Base-by-base conservation (phyloP, 2,329 filamentous ascomycete species). In the Neopestalotiopsis sp. region DNA sequence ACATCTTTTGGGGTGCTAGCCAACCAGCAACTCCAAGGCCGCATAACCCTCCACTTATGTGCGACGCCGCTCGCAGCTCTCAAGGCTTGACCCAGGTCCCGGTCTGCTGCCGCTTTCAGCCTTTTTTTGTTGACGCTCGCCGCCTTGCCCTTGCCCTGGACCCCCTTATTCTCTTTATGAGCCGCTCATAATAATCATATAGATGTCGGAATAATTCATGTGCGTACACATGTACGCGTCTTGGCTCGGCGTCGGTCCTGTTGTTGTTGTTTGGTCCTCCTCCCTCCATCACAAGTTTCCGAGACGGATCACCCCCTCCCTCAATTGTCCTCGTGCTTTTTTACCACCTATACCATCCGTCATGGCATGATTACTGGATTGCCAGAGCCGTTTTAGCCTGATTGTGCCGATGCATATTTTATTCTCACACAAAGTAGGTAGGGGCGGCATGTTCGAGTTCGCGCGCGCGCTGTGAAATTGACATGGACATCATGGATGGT, bases 371-470 rank as follows among this genome's bases (percentile, higher is more conserved):
- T 9, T 34, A 14, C 4, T n/a, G n/a, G 24, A 34, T 34, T 34
- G 32, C 17, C 30, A 34, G 32, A 34, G 28, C 59, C 28, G 59
- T 61, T 61, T 61, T n/a, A 38, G 28, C 59, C 32, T 38, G 28
- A 61, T 61, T 61, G 59, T 34, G 28, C 59, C 59, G 59, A 61
- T 61, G 59, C 59, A 61, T 24, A 24, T 7, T 5, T 20, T 61
- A 34, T n/a, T 38, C 34, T 38, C 34, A 53, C 14, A 20, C 45
- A 17, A 53, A 20, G 45, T 53, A 53, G 45, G 45, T 13, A 17
- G 14, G 45, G 45, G 45, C 4, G 34, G 34, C 34, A 38, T 53
- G 45, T 53, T 53, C 45, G 45, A 53, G 45, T 53, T 53, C 45
- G 45, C 45, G 45, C 45, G 34, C 34, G 34, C 34, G 34, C 34